Evolutionary conservation across 2,329 filamentous ascomycete genomes (phyloP).

Genomic region (Rachicladosporium sp.): DNA sequence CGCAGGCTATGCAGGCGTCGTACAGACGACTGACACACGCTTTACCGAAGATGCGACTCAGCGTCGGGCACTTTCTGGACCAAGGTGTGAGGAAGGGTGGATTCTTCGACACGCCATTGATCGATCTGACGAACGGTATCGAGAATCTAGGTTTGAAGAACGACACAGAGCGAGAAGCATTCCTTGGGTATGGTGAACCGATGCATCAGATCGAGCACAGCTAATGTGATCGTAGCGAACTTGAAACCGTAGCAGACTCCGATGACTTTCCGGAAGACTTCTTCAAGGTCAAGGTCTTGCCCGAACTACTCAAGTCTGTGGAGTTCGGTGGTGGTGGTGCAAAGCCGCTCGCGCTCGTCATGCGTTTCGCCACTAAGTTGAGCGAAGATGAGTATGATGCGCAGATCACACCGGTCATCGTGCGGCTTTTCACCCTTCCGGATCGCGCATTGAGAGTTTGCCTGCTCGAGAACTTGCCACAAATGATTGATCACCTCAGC

Average conservation of each 20-base stretch:
- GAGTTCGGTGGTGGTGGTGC: constrained; percentile 94
- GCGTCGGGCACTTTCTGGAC: constrained; percentile 74
- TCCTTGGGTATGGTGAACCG: constrained; percentile 50
- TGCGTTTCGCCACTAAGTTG: constrained; percentile 83
- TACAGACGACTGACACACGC: constrained; percentile 83
- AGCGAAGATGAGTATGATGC: constrained; percentile 80
- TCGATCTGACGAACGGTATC: constrained; percentile 82
- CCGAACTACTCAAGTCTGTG: constrained; percentile 94
- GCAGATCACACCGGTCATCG: constrained; percentile 71
- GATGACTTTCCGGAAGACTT: constrained; percentile 97
- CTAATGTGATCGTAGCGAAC: constrained; percentile 39
- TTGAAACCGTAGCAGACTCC: constrained; percentile 59
- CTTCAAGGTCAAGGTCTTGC: constrained; percentile 92
- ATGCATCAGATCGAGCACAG: not conserved
- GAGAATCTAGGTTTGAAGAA: constrained; percentile 85
- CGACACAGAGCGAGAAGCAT: constrained; percentile 69
- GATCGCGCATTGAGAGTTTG: constrained; percentile 88
- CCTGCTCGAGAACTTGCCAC: constrained; percentile 72
- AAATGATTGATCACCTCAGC: constrained; percentile 82
- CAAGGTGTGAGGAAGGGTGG: constrained; percentile 70
- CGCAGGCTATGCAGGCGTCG: constrained; percentile 75
- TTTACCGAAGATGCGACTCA: constrained; percentile 80
- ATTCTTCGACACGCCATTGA: constrained; percentile 88
- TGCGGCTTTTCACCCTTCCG: constrained; percentile 79
- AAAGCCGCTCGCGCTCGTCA: constrained; percentile 74